A percentile compares a stretch with the other conserved stretches of the same genome.
Conservation (phyloP, 2,329 filamentous ascomycete species). For the Trichoderma koningiopsis region DNA sequence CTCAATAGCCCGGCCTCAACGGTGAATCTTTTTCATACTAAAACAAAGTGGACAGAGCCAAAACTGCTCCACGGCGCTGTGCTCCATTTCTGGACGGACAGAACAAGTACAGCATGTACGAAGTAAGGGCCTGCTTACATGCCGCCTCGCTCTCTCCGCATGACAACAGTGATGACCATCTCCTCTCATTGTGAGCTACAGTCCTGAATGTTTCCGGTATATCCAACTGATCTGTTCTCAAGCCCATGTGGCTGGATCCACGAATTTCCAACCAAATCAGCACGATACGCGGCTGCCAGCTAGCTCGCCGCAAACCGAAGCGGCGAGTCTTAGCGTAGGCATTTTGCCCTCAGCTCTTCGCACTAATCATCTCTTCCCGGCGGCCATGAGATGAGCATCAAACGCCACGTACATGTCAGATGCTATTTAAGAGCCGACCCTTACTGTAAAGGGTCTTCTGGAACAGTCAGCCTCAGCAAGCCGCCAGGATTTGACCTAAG, state of each 20-base stretch:
- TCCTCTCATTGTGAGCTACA: neutral
- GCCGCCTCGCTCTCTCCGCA: constrained; percentile 1
- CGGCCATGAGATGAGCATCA: neutral
- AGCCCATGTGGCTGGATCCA: neutral
- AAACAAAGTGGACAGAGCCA: neutral
- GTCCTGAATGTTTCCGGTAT: neutral
- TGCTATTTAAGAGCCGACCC: neutral
- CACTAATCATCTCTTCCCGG: constrained; percentile 8
- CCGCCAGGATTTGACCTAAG: neutral
- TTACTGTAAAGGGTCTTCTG: neutral
- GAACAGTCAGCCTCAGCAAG: neutral
- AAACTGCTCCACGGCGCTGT: neutral
- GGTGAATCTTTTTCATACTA: neutral
- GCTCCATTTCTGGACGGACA: neutral
- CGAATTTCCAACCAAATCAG: neutral
- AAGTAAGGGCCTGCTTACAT: neutral
- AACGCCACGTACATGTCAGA: constrained; percentile 16
- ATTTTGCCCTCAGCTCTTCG: constrained; percentile 5
- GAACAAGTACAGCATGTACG: neutral
- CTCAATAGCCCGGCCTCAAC: neutral
- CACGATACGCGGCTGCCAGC: neutral
- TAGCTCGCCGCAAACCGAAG: neutral
- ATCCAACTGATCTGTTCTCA: neutral
- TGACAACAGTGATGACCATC: neutral
- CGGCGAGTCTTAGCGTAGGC: constrained; percentile 18